These are phyloP conservation scores for Stemphylium vesicarium DNA, from an alignment of 2,329 filamentous ascomycete genomes.

Conservation along the genomic window DNA sequence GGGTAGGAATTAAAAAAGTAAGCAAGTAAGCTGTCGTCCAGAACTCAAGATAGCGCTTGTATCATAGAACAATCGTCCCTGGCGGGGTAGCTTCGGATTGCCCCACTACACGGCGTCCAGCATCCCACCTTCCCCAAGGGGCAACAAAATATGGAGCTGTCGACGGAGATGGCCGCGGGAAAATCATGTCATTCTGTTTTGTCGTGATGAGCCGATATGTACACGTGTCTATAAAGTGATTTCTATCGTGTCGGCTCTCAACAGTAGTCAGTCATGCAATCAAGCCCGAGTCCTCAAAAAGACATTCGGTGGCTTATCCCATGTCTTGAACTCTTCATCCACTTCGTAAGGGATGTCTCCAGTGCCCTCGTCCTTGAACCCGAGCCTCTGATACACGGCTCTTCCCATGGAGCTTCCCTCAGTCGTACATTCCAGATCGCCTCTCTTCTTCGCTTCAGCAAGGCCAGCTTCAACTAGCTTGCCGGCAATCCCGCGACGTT, in stretches of 20 bases:
- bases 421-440: constrained; percentile 45
- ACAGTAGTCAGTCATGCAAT: neutral
- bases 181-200: constrained; percentile 4
- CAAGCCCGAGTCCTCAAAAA: constrained; percentile 43
- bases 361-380: constrained; percentile 41
- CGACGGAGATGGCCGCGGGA: constrained; percentile 23
- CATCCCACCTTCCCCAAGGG: constrained; percentile 44
- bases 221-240: neutral
- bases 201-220: neutral
- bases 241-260: neutral
- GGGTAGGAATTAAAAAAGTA: neutral
- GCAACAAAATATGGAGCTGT: constrained; percentile 24
- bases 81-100: constrained; percentile 29
- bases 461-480: constrained; percentile 45
- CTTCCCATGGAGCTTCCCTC: constrained; percentile 47
- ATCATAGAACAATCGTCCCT: constrained; percentile 20
- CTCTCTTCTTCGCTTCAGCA: constrained; percentile 43
- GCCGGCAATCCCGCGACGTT: constrained; percentile 52
- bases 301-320: constrained; percentile 43
- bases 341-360: constrained; percentile 41
- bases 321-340: constrained; percentile 41
- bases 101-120: constrained; percentile 31
- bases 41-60: neutral
- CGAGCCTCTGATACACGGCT: constrained; percentile 39
- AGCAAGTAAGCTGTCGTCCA: neutral